Conservation (phyloP, 495 filamentous ascomycete species). For the Lasiosphaeria miniovina region DNA sequence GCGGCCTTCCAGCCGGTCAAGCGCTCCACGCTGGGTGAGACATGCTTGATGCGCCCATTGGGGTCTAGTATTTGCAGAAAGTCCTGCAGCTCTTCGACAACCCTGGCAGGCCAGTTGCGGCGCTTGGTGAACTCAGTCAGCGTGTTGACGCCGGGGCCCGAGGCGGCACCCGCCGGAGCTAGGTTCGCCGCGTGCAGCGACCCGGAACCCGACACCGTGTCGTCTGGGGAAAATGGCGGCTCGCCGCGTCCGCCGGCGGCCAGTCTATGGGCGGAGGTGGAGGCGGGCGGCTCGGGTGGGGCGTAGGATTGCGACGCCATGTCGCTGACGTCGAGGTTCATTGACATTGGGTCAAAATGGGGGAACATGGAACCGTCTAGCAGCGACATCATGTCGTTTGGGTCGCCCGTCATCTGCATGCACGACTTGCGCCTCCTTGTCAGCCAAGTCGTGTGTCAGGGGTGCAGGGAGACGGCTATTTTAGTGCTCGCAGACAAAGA, state of each 20-base stretch:
- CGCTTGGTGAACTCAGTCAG: conserved; percentile 81
- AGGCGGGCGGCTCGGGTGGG: conserved; percentile 12
- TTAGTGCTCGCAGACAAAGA: background rate
- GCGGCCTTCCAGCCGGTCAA: conserved; percentile 72
- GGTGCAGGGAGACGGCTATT: background rate
- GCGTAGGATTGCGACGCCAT: conserved; percentile 18
- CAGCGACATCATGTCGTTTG: conserved; percentile 39
- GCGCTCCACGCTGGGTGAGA: conserved; percentile 72
- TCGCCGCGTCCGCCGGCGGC: conserved; percentile 3
- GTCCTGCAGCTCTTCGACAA: conserved; percentile 87
- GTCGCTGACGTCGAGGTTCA: conserved; percentile 34
- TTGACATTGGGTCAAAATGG: conserved; percentile 38
- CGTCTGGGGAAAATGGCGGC: conserved; percentile 21
- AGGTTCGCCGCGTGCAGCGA: conserved; percentile 12
- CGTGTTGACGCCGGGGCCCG: conserved; percentile 44
- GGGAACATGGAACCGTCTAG: conserved; percentile 36
- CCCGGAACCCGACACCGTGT: conserved; percentile 13
- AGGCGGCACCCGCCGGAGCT: conserved; percentile 9
- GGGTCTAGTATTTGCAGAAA: conserved; percentile 83
- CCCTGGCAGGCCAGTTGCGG: conserved; percentile 83
- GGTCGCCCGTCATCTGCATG: conserved; percentile 29
- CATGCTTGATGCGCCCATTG: conserved; percentile 78
- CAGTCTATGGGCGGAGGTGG: background rate
- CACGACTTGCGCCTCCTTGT: conserved; percentile 14
- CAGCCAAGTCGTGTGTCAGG: conserved; percentile 22